phyloP scores from a whole-genome alignment of 1,139 yeast genomes.

The Yamadazyma friedrichii region DNA sequence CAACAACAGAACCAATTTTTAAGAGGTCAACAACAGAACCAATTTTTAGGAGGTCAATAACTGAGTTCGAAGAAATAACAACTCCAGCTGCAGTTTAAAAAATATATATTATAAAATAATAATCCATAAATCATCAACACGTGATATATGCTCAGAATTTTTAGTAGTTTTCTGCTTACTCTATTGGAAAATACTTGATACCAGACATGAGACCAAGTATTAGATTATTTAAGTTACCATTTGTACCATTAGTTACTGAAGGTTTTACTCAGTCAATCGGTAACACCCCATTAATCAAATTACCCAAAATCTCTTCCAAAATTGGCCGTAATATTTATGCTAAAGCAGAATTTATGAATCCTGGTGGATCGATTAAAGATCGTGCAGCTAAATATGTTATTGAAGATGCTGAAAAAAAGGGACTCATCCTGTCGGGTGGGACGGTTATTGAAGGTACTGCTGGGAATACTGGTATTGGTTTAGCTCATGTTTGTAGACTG shows the following conservation, averaged over 20 bases:
- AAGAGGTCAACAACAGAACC: too few relatives aligned
- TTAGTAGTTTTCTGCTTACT: neutral
- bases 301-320: conserved; percentile 59
- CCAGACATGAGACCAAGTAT: conserved; percentile 5
- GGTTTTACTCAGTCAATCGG: conserved; percentile 83
- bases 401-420: conserved; percentile 75
- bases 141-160: neutral
- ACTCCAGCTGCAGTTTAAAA: too few relatives aligned
- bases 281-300: conserved; percentile 75
- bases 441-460: conserved; percentile 52
- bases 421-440: conserved; percentile 67
- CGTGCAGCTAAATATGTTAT: conserved; percentile 81
- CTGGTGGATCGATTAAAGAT: conserved; percentile 92
- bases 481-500: conserved; percentile 84
- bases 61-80: too few relatives aligned
- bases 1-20: too few relatives aligned
- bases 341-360: conserved; percentile 90
- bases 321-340: conserved; percentile 79
- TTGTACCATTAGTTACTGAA: conserved; percentile 59
- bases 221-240: conserved; percentile 30
- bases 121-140: too few relatives aligned
- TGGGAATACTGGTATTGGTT: conserved; percentile 83
- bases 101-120: too few relatives aligned
- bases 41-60: too few relatives aligned
- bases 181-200: too few relatives aligned